Evolutionary conservation across 2,329 filamentous ascomycete species (phyloP).

Genomic region (Pseudogymnoascus sp.): DNA sequence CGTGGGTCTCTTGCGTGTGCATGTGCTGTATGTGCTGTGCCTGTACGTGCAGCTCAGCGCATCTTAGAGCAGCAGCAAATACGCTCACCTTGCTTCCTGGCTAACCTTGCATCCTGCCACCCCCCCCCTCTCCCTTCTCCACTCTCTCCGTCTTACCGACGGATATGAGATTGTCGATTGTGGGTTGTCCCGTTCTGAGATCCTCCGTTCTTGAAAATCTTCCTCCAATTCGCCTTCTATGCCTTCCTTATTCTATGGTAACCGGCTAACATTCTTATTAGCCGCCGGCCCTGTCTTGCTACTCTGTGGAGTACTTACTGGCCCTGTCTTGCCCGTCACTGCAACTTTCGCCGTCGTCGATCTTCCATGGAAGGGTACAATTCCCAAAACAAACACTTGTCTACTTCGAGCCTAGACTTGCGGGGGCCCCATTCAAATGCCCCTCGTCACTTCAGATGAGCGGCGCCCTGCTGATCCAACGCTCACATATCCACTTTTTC

Average conservation of each 20-base stretch:
- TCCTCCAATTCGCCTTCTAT: not conserved
- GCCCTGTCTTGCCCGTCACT: not conserved
- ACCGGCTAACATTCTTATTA: not conserved
- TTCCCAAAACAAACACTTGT: not conserved
- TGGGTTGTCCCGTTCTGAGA: not conserved
- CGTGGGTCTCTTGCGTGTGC: conserved; percentile 3
- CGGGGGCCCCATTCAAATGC: not conserved
- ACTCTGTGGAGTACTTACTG: not conserved
- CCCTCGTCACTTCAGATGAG: not conserved
- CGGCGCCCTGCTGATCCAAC: not conserved
- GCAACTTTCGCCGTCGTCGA: not conserved
- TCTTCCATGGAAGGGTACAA: not conserved
- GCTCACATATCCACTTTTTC: not conserved
- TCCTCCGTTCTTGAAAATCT: not conserved
- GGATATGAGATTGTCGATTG: not conserved
- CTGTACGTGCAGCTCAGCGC: not conserved
- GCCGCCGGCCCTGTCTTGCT: not conserved
- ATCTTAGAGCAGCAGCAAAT: not conserved
- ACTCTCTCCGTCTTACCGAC: not conserved
- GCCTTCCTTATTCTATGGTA: not conserved
- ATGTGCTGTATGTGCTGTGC: conserved; percentile 1
- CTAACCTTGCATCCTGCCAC: not conserved
- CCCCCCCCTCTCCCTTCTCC: not conserved
- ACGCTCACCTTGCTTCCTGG: not conserved
- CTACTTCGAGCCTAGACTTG: not conserved